Conservation (phyloP, 1,284 basidiomycete genomes). For the Malassezia psittaci region DNA sequence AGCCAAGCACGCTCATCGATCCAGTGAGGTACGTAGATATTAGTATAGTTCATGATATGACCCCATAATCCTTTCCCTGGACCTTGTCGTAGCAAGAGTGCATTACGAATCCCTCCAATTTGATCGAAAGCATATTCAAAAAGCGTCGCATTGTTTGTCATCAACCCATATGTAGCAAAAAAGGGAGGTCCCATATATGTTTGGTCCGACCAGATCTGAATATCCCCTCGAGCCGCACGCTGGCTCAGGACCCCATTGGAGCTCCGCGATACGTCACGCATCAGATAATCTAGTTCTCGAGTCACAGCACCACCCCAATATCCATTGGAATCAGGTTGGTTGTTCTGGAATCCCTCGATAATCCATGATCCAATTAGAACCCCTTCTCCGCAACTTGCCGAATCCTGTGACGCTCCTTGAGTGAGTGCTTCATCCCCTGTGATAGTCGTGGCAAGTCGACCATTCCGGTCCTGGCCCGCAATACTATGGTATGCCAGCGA, state of each 20-base stretch:
- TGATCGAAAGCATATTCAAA: conserved; percentile 66
- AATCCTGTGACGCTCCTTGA: conserved; percentile 34
- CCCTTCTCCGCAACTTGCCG: conserved; percentile 32
- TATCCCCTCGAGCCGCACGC: conserved; percentile 12
- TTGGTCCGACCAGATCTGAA: conserved; percentile 42
- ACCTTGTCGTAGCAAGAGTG: conserved; percentile 55
- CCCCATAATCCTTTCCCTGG: conserved; percentile 40
- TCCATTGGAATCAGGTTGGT: conserved; percentile 16
- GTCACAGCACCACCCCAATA: conserved; percentile 59
- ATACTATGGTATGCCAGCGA: conserved; percentile 32
- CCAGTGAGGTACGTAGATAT: conserved; percentile 20
- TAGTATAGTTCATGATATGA: conserved; percentile 24
- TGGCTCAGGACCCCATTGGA: conserved; percentile 49
- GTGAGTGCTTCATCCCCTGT: conserved; percentile 34
- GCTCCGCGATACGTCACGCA: conserved; percentile 56
- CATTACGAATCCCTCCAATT: conserved; percentile 62
- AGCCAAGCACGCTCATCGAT: conserved; percentile 53
- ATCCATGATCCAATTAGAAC: conserved; percentile 37
- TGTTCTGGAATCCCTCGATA: conserved; percentile 26
- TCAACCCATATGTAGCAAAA: conserved; percentile 73
- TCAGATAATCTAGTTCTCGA: conserved; percentile 63
- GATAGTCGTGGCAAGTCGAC: conserved; percentile 31
- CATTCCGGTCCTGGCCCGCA: conserved; percentile 26
- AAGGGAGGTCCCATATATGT: conserved; percentile 87
- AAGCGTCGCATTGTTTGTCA: conserved; percentile 60